phyloP scores from a whole-genome alignment of 345 rosid genomes.

The Raphanus raphanistrum region DNA sequence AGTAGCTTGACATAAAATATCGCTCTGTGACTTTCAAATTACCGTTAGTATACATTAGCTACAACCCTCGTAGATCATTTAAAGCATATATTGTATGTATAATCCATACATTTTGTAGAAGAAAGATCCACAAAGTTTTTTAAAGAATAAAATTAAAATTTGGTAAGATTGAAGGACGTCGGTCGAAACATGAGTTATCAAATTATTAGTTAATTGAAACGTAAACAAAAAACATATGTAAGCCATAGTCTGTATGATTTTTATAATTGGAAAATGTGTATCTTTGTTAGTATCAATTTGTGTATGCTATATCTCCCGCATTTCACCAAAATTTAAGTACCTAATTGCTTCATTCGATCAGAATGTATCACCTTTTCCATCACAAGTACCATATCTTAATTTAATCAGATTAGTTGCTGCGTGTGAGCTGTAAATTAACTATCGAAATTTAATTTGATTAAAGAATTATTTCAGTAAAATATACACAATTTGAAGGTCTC shows the following conservation, averaged over 20 bases:
- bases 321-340: conserved; percentile 29
- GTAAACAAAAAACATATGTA: neutral
- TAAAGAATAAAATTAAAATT: neutral
- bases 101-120: neutral
- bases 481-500: neutral
- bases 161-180: neutral
- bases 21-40: neutral
- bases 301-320: conserved; percentile 29
- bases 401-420: neutral
- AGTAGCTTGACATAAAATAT: neutral
- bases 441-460: neutral
- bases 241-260: conserved; percentile 16
- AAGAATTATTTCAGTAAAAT: neutral
- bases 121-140: neutral
- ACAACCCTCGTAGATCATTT: neutral
- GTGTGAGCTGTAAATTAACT: neutral
- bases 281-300: conserved; percentile 23
- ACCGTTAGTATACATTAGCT: neutral
- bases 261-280: conserved; percentile 31
- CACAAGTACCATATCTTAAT: neutral
- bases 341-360: conserved; percentile 28
- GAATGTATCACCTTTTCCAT: neutral
- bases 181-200: conserved; percentile 15
- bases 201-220: conserved; percentile 1
- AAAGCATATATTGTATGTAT: neutral